These are phyloP conservation scores for Botrytis medusae DNA, from an alignment of 2,329 filamentous ascomycete species.

Conservation along the genomic window DNA sequence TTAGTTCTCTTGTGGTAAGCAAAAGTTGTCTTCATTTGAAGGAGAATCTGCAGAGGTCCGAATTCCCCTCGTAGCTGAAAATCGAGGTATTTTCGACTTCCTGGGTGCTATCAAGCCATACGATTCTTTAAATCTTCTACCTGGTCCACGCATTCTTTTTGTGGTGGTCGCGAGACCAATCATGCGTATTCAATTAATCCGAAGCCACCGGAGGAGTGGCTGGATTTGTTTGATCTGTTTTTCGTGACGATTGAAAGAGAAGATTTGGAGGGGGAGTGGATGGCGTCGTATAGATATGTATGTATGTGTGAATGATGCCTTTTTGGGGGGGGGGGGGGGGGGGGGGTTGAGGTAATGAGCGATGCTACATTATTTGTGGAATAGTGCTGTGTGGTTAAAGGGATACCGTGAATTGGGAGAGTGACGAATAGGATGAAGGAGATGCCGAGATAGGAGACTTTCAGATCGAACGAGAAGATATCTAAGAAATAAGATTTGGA, in stretches of 20 bases:
- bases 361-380: not conserved
- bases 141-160: too few relatives aligned
- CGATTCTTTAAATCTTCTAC: too few relatives aligned
- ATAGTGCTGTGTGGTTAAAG: not conserved
- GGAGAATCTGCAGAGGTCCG: too few relatives aligned
- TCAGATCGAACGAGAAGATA: not conserved
- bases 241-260: not conserved
- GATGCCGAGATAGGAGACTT: not conserved
- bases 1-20: too few relatives aligned
- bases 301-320: not conserved
- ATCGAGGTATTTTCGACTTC: too few relatives aligned
- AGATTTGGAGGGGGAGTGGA: not conserved
- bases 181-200: not conserved
- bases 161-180: not conserved
- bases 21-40: too few relatives aligned
- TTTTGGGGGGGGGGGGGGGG: too few relatives aligned
- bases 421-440: not conserved
- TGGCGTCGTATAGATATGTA: not conserved
- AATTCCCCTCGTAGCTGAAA: too few relatives aligned
- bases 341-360: not conserved
- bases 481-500: not conserved
- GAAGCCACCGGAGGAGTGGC: not conserved
- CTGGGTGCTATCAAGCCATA: too few relatives aligned
- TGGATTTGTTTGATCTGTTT: not conserved
- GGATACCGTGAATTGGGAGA: not conserved